Evolutionary conservation across 2,329 filamentous ascomycete genomes (phyloP), one percentile per base, ranked within the genome.

Genomic region (Leptographium procerum): DNA sequence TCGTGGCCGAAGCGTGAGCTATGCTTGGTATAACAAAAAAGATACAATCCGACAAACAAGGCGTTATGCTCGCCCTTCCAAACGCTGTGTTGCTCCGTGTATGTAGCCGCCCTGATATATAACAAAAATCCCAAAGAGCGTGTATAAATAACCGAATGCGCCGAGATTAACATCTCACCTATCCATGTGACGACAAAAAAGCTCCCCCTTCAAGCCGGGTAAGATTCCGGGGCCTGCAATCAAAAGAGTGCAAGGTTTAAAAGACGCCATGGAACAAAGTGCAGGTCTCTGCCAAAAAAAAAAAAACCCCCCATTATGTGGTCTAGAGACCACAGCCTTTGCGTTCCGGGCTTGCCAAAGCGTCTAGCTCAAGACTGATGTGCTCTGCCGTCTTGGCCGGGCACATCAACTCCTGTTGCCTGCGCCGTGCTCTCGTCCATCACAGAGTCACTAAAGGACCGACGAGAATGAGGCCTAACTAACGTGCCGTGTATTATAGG

Each of bases 371-470:
- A 43, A 11, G 26, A 6, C 52, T 40, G 34, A n/a, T n/a, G n/a
- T 5, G 33, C 6, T 24, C 26, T 16, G 14, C 33, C 52, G 5
- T 29, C 52, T 10, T 40, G 52, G 24, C 33, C 33, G 13, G 33
- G 33, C 22, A 52, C 13, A 16, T 55, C 53, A 16, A 47, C n/a
- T 4, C 34, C 53, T 22, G 36, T 47, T 11, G 53, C 22, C 19
- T 51, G 60, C 19, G 55, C 61, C 28, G 51, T 36, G 36, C n/a
- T 51, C 7, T 60, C 57, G 28, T 60, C 60, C 0, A 53, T 16
- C 2, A 19, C 55, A 11, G 57, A n/a, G 9, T 64, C 62, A 48
- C 43, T 60, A 33, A 59, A 59, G 10, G 61, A 57, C 24, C 56
- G 56, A 4, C 54, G 57, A 6, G 45, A 54, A 2, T 47, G 34